These are phyloP conservation scores for Trypanosoma scelopori DNA, from an alignment of 208 protist species.

Conservation along the genomic window DNA sequence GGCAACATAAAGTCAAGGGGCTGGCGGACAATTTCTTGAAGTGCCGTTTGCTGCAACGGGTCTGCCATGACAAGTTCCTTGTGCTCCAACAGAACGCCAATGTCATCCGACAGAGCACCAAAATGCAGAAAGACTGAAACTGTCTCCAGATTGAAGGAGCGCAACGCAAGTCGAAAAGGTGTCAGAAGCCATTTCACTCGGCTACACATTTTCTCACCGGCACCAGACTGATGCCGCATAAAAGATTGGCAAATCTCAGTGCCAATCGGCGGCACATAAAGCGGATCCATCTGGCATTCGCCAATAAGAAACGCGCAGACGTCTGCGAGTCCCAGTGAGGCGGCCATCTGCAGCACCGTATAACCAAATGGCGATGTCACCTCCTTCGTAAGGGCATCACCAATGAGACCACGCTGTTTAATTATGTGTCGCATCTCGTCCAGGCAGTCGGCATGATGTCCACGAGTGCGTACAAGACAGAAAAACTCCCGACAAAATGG, in stretches of 20 bases:
- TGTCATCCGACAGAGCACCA: background rate
- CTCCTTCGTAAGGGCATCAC: conserved; percentile 37
- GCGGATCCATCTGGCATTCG: conserved; percentile 49
- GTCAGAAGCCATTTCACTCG: conserved; percentile 40
- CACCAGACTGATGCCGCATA: too few species aligned
- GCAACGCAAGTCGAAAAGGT: conserved; percentile 58
- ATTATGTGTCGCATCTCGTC: conserved; percentile 30
- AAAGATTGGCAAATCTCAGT: too few species aligned
- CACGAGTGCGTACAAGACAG: conserved; percentile 22
- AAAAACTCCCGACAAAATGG: conserved; percentile 27
- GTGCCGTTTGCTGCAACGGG: conserved; percentile 46
- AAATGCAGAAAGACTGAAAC: conserved; percentile 22
- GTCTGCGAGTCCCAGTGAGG: conserved; percentile 44
- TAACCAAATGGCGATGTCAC: conserved; percentile 67
- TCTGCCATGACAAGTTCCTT: conserved; percentile 61
- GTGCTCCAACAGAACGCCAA: conserved; percentile 36
- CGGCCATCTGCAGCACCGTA: conserved; percentile 67
- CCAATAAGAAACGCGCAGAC: conserved; percentile 55
- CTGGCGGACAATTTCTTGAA: conserved; percentile 57
- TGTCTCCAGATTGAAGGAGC: conserved; percentile 24
- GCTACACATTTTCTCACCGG: background rate
- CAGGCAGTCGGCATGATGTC: conserved; percentile 13
- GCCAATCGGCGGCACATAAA: conserved; percentile 36
- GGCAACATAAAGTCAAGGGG: conserved; percentile 11
- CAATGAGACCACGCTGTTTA: conserved; percentile 6